Evolutionary conservation across 495 filamentous ascomycete genomes (phyloP).

Genomic region (Margaritispora aquatica): DNA sequence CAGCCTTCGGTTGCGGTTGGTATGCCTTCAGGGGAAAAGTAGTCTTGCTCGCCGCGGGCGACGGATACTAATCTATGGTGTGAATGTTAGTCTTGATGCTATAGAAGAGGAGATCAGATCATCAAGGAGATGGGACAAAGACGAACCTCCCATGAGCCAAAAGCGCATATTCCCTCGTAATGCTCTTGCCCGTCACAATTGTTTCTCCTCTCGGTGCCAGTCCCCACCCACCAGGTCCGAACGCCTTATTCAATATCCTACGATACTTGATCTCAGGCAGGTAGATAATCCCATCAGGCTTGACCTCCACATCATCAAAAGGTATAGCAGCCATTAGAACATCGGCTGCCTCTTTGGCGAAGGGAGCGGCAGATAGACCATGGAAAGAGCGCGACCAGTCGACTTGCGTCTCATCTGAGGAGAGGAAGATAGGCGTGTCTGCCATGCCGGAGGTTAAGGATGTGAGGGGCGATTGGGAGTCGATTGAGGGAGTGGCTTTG

Average conservation of each 20-base stretch:
- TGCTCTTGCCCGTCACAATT: constrained; percentile 77
- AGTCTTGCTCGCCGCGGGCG: constrained; percentile 90
- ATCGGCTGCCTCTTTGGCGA: constrained; percentile 67
- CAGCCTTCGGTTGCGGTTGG: constrained; percentile 96
- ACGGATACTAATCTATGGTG: constrained; percentile 75
- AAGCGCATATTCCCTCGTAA: constrained; percentile 93
- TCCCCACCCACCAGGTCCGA: constrained; percentile 95
- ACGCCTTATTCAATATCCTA: constrained; percentile 82
- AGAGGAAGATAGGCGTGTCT: constrained; percentile 26
- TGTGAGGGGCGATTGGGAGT: constrained; percentile 21
- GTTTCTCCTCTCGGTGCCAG: constrained; percentile 85
- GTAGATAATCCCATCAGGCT: constrained; percentile 93
- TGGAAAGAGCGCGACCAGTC: constrained; percentile 95
- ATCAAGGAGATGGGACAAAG: not conserved
- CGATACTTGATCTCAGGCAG: constrained; percentile 98
- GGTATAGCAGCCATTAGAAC: constrained; percentile 62
- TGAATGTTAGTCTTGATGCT: not conserved
- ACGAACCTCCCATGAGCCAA: constrained; percentile 83
- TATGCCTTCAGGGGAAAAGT: constrained; percentile 87
- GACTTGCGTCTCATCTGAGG: constrained; percentile 33
- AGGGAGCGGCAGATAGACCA: constrained; percentile 70
- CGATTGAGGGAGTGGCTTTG: constrained; percentile 1
- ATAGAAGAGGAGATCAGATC: not conserved
- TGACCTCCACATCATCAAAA: constrained; percentile 83
- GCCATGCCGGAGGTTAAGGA: constrained; percentile 27